Evolutionary conservation across 73 alveolate species (phyloP).

Genomic region (Breviolum minutum): DNA sequence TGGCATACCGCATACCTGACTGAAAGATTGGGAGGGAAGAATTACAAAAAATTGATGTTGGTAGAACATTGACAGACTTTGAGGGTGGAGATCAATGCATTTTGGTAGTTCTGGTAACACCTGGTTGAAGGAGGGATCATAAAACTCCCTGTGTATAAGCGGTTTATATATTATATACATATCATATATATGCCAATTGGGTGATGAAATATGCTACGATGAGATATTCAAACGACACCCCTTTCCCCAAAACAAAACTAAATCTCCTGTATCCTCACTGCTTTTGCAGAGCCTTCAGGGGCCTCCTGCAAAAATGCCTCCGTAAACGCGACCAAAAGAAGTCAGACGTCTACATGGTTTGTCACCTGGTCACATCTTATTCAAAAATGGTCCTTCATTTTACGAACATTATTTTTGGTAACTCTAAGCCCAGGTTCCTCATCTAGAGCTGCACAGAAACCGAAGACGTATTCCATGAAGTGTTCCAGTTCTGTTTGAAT

Average conservation of each 20-base stretch:
- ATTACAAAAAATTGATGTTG: no score
- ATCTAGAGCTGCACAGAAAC: slow-evolving; percentile 74
- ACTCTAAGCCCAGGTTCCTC: not conserved
- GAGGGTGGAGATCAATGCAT: no score
- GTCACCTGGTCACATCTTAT: not conserved
- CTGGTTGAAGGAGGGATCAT: no score
- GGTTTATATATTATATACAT: no score
- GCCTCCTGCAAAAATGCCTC: slow-evolving; percentile 91
- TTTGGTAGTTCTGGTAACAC: no score
- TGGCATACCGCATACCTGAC: no score
- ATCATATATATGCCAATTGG: no score
- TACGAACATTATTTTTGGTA: not conserved
- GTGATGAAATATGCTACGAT: not conserved
- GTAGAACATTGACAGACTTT: no score
- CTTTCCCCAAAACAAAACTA: not conserved
- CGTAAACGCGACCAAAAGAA: no score
- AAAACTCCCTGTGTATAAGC: no score
- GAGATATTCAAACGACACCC: not conserved
- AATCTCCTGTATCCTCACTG: slow-evolving; percentile 30
- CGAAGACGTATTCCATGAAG: slow-evolving; percentile 86
- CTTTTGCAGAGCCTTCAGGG: slow-evolving; percentile 57
- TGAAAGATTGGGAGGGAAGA: no score
- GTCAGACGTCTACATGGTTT: not conserved
- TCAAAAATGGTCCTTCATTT: not conserved
- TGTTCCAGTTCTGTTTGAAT: slow-evolving; percentile 58